Evolutionary conservation across 2,329 filamentous ascomycete genomes (phyloP).

Genomic region (Colletotrichum gigasporum): DNA sequence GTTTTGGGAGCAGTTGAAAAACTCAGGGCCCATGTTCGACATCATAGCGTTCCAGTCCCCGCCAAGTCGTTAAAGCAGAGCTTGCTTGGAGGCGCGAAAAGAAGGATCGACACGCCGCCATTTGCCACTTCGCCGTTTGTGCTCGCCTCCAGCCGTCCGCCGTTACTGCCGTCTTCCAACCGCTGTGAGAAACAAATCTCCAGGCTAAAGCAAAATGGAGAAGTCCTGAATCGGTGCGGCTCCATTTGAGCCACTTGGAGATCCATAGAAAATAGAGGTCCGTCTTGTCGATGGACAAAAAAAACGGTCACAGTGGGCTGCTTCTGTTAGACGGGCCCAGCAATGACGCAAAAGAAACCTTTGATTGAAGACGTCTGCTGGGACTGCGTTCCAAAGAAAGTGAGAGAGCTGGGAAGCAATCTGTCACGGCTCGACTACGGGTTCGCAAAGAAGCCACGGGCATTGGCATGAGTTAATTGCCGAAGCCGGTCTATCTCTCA

Average conservation of each 20-base stretch:
- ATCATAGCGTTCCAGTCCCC: slow-evolving; percentile 8
- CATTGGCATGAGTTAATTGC: background rate
- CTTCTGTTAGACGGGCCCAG: background rate
- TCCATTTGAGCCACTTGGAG: background rate
- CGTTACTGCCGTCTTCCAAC: slow-evolving; percentile 10
- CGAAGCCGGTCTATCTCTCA: background rate
- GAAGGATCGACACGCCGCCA: slow-evolving; percentile 13
- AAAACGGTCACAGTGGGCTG: background rate
- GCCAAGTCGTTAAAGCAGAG: background rate
- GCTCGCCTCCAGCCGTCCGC: background rate
- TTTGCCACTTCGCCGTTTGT: slow-evolving; percentile 22
- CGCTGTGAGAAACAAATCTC: background rate
- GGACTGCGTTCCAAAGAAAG: background rate
- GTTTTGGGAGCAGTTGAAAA: background rate
- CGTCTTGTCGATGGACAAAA: background rate
- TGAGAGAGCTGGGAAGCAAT: background rate
- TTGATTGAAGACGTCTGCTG: background rate
- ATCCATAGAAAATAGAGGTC: background rate
- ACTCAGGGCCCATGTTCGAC: background rate
- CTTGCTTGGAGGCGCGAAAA: background rate
- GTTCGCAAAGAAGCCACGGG: background rate
- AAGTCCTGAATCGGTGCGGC: background rate
- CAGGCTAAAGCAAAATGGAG: background rate
- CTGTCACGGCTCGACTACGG: background rate
- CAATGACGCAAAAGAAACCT: slow-evolving; percentile 15